Evolutionary conservation across 1,284 basidiomycete genomes (phyloP), one percentile per base, ranked within the genome.

Genomic region (Ceratobasidium sp.): DNA sequence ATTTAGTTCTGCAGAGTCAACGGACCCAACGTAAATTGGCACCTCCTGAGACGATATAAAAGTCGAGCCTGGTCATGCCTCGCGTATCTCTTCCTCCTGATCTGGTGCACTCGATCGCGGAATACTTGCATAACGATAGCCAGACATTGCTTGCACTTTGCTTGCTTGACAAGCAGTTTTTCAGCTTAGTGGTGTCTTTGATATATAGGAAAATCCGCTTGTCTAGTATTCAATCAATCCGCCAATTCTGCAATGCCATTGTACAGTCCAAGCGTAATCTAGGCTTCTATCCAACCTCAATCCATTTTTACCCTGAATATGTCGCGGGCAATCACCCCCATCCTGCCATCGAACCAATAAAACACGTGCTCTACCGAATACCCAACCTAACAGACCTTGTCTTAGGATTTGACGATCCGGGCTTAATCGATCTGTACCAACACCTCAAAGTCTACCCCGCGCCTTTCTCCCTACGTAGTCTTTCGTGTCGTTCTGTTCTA

Each of bases 91-190:
- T 72, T 9, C 69, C 69, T 11, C n/a, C 56, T 1, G 69, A 72
- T 15, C 2, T 72, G 19, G 53, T 72, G 2, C 56, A 47, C 44
- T 72, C 56, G n/a, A 53, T 72, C 29, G 69, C 69, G 19, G 69
- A 72, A 33, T 44, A 72, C 31, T 11, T 62, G 29, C n/a, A 31
- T 19, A 41, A 72, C 33, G 47, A 50, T 47, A 51, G 45, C 24
- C 15, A 15, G 19, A 72, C 69, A 24, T 22, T 72, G 4, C 45
- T n/a, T 9, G 60, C 57, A 22, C 48, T 72, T n/a, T 62, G 69
- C 48, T 48, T 62, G 27, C 56, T 72, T 15, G 69, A 72, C 27
- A 72, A 47, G n/a, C 56, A 59, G 53, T 31, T 27, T 33, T 36
- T 41, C 31, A 31, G 29, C 17, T 24, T 60, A n/a, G 47, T 72